Conservation (phyloP, 768 basidiomycete species). For the Agrocybe pediades region DNA sequence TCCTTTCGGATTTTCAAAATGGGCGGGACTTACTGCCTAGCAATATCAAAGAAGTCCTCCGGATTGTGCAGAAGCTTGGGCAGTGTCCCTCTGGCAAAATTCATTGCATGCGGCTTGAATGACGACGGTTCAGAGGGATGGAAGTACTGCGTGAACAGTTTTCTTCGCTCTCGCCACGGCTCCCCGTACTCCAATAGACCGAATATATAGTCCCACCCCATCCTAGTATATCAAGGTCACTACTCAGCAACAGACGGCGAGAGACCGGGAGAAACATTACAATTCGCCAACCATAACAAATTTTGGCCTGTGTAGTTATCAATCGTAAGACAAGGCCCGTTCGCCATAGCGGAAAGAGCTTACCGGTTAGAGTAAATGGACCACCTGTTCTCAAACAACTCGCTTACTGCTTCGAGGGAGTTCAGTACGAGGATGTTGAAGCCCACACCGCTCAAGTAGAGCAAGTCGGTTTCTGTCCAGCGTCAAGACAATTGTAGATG, state of each 20-base stretch:
- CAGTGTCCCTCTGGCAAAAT: slow-evolving; percentile 32
- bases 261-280: background rate
- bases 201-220: slow-evolving; percentile 43
- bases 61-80: slow-evolving; percentile 31
- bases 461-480: background rate
- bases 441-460: background rate
- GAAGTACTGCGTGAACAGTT: slow-evolving; percentile 43
- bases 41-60: slow-evolving; percentile 20
- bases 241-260: background rate
- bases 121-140: slow-evolving; percentile 29
- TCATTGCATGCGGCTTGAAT: slow-evolving; percentile 30
- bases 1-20: background rate
- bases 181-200: slow-evolving; percentile 40
- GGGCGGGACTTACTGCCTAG: slow-evolving; percentile 32
- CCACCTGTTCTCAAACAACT: slow-evolving; percentile 6
- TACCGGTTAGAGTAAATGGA: slow-evolving; percentile 5
- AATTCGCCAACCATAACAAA: slow-evolving; percentile 7
- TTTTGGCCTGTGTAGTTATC: background rate
- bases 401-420: background rate
- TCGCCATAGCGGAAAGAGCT: background rate
- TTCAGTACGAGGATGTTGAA: background rate
- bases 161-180: slow-evolving; percentile 41
- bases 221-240: too few relatives aligned
- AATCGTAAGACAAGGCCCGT: background rate
- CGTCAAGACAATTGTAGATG: background rate